A percentile compares a stretch with the other conserved stretches of the same genome.
These are phyloP conservation scores for Drosera capensis DNA, from an alignment of 148 eudicot species.

Conservation along the genomic window DNA sequence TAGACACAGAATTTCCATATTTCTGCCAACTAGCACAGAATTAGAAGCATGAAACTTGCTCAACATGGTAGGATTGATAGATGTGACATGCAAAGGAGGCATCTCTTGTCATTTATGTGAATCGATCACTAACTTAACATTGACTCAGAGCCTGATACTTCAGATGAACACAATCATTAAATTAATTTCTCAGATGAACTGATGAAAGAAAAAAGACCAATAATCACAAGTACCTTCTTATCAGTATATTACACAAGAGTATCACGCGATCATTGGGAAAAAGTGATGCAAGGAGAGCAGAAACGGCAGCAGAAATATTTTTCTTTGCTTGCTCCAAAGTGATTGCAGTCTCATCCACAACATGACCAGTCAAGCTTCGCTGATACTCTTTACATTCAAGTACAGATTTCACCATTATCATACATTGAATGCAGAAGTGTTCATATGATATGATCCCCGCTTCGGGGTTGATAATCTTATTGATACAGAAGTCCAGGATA, in stretches of 20 bases:
- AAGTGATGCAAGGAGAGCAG: conserved; percentile 55
- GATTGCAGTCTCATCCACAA: conserved; percentile 58
- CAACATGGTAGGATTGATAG: too few relatives aligned
- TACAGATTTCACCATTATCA: conserved; percentile 72
- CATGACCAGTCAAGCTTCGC: conserved; percentile 72
- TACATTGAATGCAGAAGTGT: conserved; percentile 75
- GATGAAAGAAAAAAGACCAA: too few relatives aligned
- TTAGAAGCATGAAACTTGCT: too few relatives aligned
- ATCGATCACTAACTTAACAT: too few relatives aligned
- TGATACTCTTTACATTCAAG: conserved; percentile 95
- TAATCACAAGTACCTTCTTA: conserved; percentile 64
- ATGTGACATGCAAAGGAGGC: too few relatives aligned
- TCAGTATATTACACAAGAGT: conserved; percentile 68
- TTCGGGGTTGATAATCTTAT: conserved; percentile 70
- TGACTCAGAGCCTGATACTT: too few relatives aligned
- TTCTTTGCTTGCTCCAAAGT: conserved; percentile 67
- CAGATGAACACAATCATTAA: too few relatives aligned
- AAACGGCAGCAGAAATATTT: conserved; percentile 49
- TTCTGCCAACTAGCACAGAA: too few relatives aligned
- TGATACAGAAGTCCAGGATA: conserved; percentile 75
- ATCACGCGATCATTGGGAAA: conserved; percentile 76
- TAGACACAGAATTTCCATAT: too few relatives aligned
- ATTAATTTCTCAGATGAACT: too few relatives aligned
- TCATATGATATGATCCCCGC: conserved; percentile 58
- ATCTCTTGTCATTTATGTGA: too few relatives aligned